Evolutionary conservation across 805 yeast species (phyloP).

Genomic region (Priceomyces medius): DNA sequence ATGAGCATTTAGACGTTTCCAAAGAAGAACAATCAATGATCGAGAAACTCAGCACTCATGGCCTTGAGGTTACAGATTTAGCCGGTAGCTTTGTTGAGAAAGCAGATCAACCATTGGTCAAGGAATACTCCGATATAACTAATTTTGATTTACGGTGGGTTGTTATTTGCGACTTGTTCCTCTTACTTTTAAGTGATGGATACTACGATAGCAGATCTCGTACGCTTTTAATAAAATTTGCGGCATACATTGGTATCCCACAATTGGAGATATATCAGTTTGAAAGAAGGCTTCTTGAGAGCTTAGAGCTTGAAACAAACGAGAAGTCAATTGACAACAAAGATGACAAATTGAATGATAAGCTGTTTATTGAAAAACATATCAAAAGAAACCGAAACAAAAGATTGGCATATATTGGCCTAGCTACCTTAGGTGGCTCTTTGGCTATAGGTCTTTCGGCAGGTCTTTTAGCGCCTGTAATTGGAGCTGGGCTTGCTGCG

Average conservation of each 20-base stretch:
- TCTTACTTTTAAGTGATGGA: slow-evolving; percentile 77
- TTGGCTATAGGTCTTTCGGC: slow-evolving; percentile 92
- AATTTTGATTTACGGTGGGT: slow-evolving; percentile 86
- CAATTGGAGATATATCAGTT: slow-evolving; percentile 79
- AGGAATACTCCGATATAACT: slow-evolving; percentile 1
- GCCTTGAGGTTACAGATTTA: slow-evolving; percentile 72
- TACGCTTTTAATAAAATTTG: slow-evolving; percentile 69
- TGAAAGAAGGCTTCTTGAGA: slow-evolving; percentile 86
- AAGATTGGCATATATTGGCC: slow-evolving; percentile 82
- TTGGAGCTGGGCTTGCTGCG: slow-evolving; percentile 98
- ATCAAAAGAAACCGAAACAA: slow-evolving; percentile 63
- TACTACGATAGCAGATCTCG: slow-evolving; percentile 88
- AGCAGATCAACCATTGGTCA: background rate
- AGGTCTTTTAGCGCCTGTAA: slow-evolving; percentile 94
- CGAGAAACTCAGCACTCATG: slow-evolving; percentile 80
- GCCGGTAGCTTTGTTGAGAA: slow-evolving; percentile 52
- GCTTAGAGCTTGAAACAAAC: slow-evolving; percentile 74
- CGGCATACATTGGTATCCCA: slow-evolving; percentile 55
- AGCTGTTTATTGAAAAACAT: slow-evolving; percentile 68
- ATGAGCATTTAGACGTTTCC: slow-evolving; percentile 74
- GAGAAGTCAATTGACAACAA: slow-evolving; percentile 56
- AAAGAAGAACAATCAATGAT: slow-evolving; percentile 86
- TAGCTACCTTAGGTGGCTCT: slow-evolving; percentile 96
- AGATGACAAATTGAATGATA: slow-evolving; percentile 74
- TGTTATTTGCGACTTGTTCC: slow-evolving; percentile 83